Evolutionary conservation across 306 rosid species (phyloP).

Genomic region (Cajanus cajan): DNA sequence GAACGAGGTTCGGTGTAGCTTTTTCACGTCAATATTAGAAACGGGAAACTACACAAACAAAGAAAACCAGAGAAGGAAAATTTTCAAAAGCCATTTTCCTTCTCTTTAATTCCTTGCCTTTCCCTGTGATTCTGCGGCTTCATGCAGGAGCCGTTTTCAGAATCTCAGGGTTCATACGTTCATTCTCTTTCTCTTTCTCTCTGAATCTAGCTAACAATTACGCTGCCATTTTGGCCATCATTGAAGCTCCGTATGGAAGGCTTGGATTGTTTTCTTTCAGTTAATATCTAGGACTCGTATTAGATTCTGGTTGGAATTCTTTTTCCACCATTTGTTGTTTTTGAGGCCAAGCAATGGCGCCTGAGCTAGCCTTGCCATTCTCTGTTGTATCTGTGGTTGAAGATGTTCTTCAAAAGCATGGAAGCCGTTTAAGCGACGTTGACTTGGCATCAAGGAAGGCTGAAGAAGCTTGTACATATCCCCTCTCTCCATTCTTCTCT

Average conservation of each 20-base stretch:
- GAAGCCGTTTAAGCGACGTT: conserved; percentile 33
- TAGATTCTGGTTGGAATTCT: background rate
- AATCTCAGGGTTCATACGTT: conserved; percentile 20
- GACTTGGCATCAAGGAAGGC: conserved; percentile 68
- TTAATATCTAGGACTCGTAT: conserved; percentile 29
- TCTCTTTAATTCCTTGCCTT: conserved; percentile 24
- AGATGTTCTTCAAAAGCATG: conserved; percentile 71
- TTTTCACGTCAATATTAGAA: conserved; percentile 53
- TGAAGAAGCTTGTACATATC: conserved; percentile 62
- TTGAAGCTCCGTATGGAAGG: conserved; percentile 3
- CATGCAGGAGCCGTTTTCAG: conserved; percentile 23
- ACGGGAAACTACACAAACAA: conserved; percentile 25
- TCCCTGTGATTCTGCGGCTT: conserved; percentile 23
- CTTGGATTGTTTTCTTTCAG: conserved; percentile 15
- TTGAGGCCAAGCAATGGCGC: conserved; percentile 43
- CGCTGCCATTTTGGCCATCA: background rate
- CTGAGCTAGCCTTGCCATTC: conserved; percentile 57
- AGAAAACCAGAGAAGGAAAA: conserved; percentile 30
- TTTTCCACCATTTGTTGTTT: background rate
- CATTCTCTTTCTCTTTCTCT: conserved; percentile 34
- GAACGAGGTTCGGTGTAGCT: conserved; percentile 67
- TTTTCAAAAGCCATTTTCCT: conserved; percentile 20
- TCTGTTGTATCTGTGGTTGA: conserved; percentile 69
- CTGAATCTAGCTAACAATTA: background rate
- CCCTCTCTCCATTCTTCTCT: background rate